A percentile compares a stretch with the other conserved stretches of the same genome.
Evolutionary conservation across 805 yeast genomes (phyloP).

Genomic region (Nadsonia fulvescens): DNA sequence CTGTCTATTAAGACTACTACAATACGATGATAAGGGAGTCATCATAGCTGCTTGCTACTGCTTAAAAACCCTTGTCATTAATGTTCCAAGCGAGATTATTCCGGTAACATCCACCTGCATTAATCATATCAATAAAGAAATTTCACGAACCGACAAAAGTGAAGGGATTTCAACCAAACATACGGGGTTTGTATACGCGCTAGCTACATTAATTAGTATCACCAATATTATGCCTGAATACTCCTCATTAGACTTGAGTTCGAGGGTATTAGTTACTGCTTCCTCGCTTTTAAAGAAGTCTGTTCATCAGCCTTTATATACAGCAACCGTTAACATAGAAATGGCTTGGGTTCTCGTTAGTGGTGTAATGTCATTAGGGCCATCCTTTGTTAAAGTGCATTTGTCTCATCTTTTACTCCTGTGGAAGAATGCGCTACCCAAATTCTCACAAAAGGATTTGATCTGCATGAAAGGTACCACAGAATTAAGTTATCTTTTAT

Average conservation of each 20-base stretch:
- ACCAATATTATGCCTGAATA: slow-evolving; percentile 17
- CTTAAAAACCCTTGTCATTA: slow-evolving; percentile 7
- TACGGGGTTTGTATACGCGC: slow-evolving; percentile 15
- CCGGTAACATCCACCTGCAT: slow-evolving; percentile 10
- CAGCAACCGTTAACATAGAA: slow-evolving; percentile 21
- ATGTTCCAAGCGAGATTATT: slow-evolving; percentile 12
- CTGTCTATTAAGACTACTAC: slow-evolving; percentile 7
- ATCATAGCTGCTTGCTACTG: slow-evolving; percentile 7
- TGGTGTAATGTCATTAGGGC: slow-evolving; percentile 48
- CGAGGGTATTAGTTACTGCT: slow-evolving; percentile 27
- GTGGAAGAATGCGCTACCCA: slow-evolving; percentile 43
- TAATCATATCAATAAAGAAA: slow-evolving; percentile 11
- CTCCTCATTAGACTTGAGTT: slow-evolving; percentile 27
- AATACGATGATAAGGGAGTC: slow-evolving; percentile 9
- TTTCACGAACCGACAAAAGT: slow-evolving; percentile 9
- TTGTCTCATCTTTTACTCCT: slow-evolving; percentile 38
- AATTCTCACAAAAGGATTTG: slow-evolving; percentile 25
- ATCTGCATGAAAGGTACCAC: slow-evolving; percentile 20
- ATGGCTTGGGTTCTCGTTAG: slow-evolving; percentile 45
- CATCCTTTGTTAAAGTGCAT: slow-evolving; percentile 33
- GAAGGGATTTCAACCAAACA: slow-evolving; percentile 8
- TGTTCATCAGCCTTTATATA: slow-evolving; percentile 13
- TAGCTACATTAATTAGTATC: slow-evolving; percentile 14
- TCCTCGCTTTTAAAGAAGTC: slow-evolving; percentile 24
- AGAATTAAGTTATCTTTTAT: slow-evolving; percentile 22